A percentile compares a stretch with the other conserved stretches of the same genome.
phyloP scores from a whole-genome alignment of 306 rosid species.

The Vigna reflexopilosa region DNA sequence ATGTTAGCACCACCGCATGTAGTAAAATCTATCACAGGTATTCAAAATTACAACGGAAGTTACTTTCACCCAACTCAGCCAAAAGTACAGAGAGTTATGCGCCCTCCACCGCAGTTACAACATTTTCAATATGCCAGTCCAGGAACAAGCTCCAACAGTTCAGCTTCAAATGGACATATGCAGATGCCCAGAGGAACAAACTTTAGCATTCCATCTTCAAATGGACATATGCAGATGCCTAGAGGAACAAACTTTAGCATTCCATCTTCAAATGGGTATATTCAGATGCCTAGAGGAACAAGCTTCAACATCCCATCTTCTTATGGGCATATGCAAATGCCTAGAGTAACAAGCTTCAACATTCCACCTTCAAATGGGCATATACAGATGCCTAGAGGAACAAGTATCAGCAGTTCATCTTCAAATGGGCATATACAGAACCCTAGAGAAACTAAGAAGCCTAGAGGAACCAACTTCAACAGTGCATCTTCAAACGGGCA shows the following conservation, averaged over 20 bases:
- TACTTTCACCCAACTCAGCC: conserved; percentile 49
- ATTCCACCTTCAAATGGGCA: neutral
- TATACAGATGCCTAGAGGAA: neutral
- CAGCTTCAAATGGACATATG: neutral
- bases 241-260: neutral
- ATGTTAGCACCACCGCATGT: conserved; percentile 56
- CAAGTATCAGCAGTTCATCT: neutral
- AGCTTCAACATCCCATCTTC: conserved; percentile 3
- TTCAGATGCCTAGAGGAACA: conserved; percentile 1
- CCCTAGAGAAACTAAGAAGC: neutral
- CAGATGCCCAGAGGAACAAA: neutral
- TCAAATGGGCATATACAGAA: neutral
- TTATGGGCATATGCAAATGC: neutral
- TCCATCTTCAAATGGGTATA: neutral
- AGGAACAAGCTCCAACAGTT: conserved; percentile 39
- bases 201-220: neutral
- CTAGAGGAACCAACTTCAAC: conserved; percentile 30
- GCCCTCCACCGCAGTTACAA: conserved; percentile 19
- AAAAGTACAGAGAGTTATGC: conserved; percentile 18
- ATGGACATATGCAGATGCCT: neutral
- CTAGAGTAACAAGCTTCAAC: neutral
- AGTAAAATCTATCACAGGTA: conserved; percentile 24
- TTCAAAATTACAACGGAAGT: conserved; percentile 35
- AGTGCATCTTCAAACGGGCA: conserved; percentile 37
- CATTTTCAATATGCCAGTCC: conserved; percentile 28